phyloP scores from a whole-genome alignment of 1,284 basidiomycete species.

The Malassezia dermatis region DNA sequence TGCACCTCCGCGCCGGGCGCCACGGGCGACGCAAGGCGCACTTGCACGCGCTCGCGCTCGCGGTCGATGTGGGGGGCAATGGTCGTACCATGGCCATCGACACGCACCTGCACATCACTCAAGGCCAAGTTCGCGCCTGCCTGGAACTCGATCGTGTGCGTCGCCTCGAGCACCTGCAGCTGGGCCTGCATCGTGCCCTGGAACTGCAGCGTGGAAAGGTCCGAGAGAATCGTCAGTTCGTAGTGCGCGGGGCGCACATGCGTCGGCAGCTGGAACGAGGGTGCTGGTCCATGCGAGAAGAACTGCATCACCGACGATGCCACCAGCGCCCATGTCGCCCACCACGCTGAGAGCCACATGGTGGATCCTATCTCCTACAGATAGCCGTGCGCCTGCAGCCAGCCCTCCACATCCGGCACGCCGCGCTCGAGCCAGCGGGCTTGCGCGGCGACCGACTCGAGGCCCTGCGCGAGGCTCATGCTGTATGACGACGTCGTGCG shows the following conservation, averaged over 20 bases:
- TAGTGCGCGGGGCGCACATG: conserved; percentile 69
- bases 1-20: conserved; percentile 15
- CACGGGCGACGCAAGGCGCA: conserved; percentile 13
- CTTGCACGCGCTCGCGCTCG: conserved; percentile 20
- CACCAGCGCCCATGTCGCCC: neutral
- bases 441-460: conserved; percentile 59
- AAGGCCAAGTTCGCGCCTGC: conserved; percentile 59
- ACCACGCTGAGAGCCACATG: neutral
- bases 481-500: conserved; percentile 49
- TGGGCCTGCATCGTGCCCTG: conserved; percentile 68
- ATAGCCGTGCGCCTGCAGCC: conserved; percentile 52
- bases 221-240: conserved; percentile 63
- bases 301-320: neutral
- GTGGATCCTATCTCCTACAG: neutral
- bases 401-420: conserved; percentile 54
- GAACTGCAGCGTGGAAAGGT: conserved; percentile 63
- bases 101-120: conserved; percentile 58
- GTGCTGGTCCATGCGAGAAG: neutral
- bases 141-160: conserved; percentile 42
- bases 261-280: conserved; percentile 62
- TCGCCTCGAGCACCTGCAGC: conserved; percentile 60
- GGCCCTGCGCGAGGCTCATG: conserved; percentile 57
- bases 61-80: conserved; percentile 50
- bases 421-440: conserved; percentile 57
- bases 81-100: conserved; percentile 54